Evolutionary conservation across 768 basidiomycete genomes (phyloP).

Genomic region (Rhodotorula babjevae): DNA sequence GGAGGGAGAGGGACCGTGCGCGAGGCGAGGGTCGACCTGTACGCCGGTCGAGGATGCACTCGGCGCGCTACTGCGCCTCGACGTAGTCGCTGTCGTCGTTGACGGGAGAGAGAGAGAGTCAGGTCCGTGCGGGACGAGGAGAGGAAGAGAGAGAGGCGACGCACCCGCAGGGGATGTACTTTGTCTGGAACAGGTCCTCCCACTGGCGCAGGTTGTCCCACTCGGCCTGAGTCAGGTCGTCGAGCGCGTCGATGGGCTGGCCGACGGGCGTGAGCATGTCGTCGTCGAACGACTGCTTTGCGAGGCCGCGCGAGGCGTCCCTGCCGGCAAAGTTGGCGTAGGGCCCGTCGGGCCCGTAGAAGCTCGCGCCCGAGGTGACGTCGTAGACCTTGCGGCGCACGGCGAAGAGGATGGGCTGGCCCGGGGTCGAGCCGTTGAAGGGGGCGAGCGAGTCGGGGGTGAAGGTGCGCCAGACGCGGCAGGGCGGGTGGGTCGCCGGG

Average conservation of each 20-base stretch:
- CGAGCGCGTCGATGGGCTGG: constrained; percentile 74
- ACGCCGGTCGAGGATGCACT: no score
- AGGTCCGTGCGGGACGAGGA: neutral
- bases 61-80: neutral
- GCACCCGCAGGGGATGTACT: constrained; percentile 11
- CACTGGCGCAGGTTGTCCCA: constrained; percentile 40
- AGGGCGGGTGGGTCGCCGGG: constrained; percentile 69
- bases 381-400: constrained; percentile 89
- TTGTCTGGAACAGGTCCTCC: constrained; percentile 20
- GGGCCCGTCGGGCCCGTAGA: constrained; percentile 98
- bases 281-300: constrained; percentile 49
- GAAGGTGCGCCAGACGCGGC: constrained; percentile 69
- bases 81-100: neutral
- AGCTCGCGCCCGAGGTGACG: constrained; percentile 78
- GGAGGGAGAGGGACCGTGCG: no score
- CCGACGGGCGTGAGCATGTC: constrained; percentile 89
- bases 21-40: no score
- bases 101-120: neutral
- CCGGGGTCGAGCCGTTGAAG: constrained; percentile 49
- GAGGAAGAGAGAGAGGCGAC: neutral
- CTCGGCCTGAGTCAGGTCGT: constrained; percentile 58
- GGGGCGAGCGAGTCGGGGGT: constrained; percentile 61
- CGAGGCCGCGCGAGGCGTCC: constrained; percentile 94
- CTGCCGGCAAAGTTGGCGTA: constrained; percentile 96
- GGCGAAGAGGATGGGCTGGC: constrained; percentile 70